Conservation (phyloP, 352 stramenopile species). For the Achlya hypogyna region DNA sequence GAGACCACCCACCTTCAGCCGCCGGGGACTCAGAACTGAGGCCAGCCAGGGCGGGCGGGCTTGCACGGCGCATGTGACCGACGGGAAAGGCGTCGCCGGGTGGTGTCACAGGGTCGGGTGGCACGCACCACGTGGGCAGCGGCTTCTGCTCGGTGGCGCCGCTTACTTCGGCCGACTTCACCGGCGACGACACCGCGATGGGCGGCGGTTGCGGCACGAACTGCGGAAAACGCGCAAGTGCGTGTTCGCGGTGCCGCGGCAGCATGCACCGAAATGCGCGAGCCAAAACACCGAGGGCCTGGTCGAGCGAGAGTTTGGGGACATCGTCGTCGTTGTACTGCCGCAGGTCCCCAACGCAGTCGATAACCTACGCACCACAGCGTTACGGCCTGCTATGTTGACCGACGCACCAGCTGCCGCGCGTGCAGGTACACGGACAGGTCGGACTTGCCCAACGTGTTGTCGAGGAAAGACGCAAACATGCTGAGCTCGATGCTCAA, state of each 20-base stretch:
- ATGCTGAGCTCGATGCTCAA: conserved; percentile 2
- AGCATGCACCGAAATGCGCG: conserved; percentile 10
- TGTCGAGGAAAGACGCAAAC: background rate
- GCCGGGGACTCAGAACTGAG: too few relatives aligned
- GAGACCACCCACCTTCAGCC: too few relatives aligned
- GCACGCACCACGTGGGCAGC: background rate
- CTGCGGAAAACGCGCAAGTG: background rate
- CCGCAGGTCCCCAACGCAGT: conserved; percentile 8
- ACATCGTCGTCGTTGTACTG: background rate
- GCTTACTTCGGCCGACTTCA: too few relatives aligned
- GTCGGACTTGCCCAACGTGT: conserved; percentile 14
- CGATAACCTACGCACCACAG: background rate
- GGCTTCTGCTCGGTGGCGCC: too few relatives aligned
- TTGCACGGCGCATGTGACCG: background rate
- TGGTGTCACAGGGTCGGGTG: background rate
- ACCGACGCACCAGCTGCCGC: background rate
- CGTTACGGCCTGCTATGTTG: background rate
- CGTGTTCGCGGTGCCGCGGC: background rate
- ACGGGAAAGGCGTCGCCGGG: background rate
- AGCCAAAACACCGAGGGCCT: background rate
- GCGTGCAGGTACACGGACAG: conserved; percentile 15
- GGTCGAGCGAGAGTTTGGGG: background rate
- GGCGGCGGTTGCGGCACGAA: background rate
- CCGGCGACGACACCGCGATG: background rate
- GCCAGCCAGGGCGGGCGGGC: too few relatives aligned